Conservation (phyloP, 805 yeast species). For the Starmerella vitae region DNA sequence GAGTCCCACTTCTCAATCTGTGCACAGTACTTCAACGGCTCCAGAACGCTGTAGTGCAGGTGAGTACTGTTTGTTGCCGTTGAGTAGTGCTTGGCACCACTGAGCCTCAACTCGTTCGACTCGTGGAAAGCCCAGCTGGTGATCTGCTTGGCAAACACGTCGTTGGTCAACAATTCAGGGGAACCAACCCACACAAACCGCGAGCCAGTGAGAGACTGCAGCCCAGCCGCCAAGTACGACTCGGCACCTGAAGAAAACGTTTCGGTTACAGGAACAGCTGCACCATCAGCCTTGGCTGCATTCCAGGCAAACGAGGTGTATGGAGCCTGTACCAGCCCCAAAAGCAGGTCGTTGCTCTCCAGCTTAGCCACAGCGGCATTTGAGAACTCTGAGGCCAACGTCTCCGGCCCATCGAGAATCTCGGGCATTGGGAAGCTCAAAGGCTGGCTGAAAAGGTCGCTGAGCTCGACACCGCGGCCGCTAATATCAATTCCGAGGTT, state of each 20-base stretch:
- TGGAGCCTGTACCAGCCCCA: conserved; percentile 20
- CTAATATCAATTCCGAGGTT: conserved; percentile 77
- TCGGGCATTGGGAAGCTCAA: conserved; percentile 13
- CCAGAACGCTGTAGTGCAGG: conserved; percentile 57
- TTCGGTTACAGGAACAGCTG: neutral
- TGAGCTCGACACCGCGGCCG: conserved; percentile 51
- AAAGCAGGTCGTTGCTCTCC: conserved; percentile 9
- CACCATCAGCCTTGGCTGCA: conserved; percentile 12
- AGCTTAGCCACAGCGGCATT: conserved; percentile 16
- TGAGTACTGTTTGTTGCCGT: conserved; percentile 26
- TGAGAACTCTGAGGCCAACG: neutral
- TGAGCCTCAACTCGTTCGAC: conserved; percentile 42
- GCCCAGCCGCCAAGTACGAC: conserved; percentile 39
- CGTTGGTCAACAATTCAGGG: conserved; percentile 36
- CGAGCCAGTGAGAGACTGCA: conserved; percentile 64
- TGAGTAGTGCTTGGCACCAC: conserved; percentile 41
- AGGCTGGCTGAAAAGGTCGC: conserved; percentile 44
- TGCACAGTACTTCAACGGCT: conserved; percentile 44
- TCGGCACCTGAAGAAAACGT: conserved; percentile 16
- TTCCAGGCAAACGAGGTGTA: conserved; percentile 20
- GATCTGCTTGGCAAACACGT: conserved; percentile 26
- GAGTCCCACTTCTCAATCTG: conserved; percentile 34
- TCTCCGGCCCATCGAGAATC: conserved; percentile 11
- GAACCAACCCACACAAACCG: conserved; percentile 77
- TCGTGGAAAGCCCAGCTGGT: conserved; percentile 65